Percentiles rank a stretch among this genome's conserved stretches.
phyloP scores from a whole-genome alignment of 495 filamentous ascomycete genomes.

The Lichenothelia convexa region DNA sequence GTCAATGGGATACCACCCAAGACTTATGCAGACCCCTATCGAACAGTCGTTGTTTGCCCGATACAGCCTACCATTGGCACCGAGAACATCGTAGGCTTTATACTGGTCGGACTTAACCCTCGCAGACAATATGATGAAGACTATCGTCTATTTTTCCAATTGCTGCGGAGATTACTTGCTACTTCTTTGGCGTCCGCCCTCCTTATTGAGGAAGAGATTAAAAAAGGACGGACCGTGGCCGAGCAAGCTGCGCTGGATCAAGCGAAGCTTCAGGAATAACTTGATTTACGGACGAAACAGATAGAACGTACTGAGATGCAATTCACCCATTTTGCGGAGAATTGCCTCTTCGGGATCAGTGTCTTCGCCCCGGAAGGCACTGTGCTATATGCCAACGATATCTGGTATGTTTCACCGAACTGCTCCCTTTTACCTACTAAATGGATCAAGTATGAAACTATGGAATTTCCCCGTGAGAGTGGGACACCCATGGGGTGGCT shows the following conservation, averaged over 20 bases:
- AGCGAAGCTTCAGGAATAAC: constrained; percentile 4
- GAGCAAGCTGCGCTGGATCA: constrained; percentile 7
- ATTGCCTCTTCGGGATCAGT: constrained; percentile 1
- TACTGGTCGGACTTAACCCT: constrained; percentile 28
- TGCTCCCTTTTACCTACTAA: no score
- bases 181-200: constrained; percentile 8
- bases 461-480: no score
- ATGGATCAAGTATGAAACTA: no score
- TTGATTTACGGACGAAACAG: neutral
- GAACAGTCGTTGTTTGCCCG: constrained; percentile 18
- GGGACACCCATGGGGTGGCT: no score
- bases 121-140: constrained; percentile 22
- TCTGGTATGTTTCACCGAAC: constrained; percentile 10
- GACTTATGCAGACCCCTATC: constrained; percentile 18
- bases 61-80: constrained; percentile 18
- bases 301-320: neutral
- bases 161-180: constrained; percentile 3
- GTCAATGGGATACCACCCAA: constrained; percentile 23
- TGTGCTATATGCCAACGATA: constrained; percentile 5
- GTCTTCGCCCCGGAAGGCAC: constrained; percentile 3
- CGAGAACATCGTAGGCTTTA: constrained; percentile 23
- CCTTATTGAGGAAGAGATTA: constrained; percentile 8
- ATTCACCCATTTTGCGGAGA: constrained; percentile 1
- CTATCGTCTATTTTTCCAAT: constrained; percentile 13
- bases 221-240: constrained; percentile 1